These are phyloP conservation scores for Porogramme epimiltina DNA, from an alignment of 1,284 basidiomycete species.

Conservation along the genomic window DNA sequence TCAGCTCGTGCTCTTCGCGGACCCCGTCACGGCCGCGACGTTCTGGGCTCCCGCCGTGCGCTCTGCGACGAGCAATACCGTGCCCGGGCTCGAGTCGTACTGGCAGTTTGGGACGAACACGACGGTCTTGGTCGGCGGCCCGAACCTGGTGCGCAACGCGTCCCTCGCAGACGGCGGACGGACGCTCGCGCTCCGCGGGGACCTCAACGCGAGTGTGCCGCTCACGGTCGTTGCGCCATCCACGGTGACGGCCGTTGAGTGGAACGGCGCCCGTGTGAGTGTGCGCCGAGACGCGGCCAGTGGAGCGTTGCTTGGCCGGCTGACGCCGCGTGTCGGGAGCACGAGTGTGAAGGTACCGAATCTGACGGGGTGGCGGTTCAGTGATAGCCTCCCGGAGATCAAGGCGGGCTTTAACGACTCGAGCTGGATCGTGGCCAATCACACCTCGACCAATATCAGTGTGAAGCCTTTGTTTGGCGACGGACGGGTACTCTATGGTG, in stretches of 20 bases:
- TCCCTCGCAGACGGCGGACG: constrained; percentile 35
- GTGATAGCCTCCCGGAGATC: constrained; percentile 74
- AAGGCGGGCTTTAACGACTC: constrained; percentile 55
- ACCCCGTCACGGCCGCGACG: constrained; percentile 61
- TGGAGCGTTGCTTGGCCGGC: constrained; percentile 27
- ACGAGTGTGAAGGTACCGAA: constrained; percentile 33
- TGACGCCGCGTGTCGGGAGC: constrained; percentile 19
- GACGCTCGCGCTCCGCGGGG: constrained; percentile 47
- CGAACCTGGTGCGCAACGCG: constrained; percentile 57
- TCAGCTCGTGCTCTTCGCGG: constrained; percentile 68
- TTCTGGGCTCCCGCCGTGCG: constrained; percentile 55
- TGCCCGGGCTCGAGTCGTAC: constrained; percentile 40
- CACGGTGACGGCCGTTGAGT: constrained; percentile 54
- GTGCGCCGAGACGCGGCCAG: constrained; percentile 28
- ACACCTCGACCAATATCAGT: constrained; percentile 71
- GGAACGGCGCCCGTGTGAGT: constrained; percentile 64
- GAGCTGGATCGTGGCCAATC: constrained; percentile 65
- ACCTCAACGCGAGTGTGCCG: constrained; percentile 44
- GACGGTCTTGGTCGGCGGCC: constrained; percentile 55
- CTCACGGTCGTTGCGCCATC: constrained; percentile 56
- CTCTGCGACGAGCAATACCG: constrained; percentile 17
- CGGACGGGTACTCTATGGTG: constrained; percentile 68
- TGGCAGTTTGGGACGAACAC: constrained; percentile 56
- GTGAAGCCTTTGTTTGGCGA: constrained; percentile 73
- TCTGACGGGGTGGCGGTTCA: constrained; percentile 67